A percentile compares a stretch with the other conserved stretches of the same genome.
phyloP scores from a whole-genome alignment of 1,139 yeast species.

The Yamadazyma aaseri region DNA sequence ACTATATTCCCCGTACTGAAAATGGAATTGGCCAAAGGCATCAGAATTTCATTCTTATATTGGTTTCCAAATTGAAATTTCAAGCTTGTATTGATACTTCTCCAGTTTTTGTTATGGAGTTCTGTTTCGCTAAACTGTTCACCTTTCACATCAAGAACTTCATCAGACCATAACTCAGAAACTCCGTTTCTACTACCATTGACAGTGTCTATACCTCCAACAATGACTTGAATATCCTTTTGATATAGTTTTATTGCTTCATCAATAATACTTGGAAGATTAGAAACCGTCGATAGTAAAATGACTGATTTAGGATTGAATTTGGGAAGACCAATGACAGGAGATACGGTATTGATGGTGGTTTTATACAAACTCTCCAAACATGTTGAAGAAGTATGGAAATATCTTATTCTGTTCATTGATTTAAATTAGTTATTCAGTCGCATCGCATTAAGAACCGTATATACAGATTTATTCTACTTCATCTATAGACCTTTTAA shows the following conservation, averaged over 20 bases:
- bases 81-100: constrained; percentile 26
- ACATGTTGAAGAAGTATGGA: constrained; percentile 3
- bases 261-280: constrained; percentile 33
- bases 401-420: constrained; percentile 5
- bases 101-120: constrained; percentile 34
- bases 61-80: constrained; percentile 18
- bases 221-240: constrained; percentile 38
- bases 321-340: constrained; percentile 13
- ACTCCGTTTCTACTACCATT: constrained; percentile 43
- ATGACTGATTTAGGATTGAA: constrained; percentile 25
- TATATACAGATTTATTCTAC: constrained; percentile 10
- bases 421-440: neutral
- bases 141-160: constrained; percentile 20
- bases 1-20: constrained; percentile 37
- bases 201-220: constrained; percentile 51
- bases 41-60: constrained; percentile 16
- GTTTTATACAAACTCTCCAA: constrained; percentile 13
- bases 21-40: constrained; percentile 40
- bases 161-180: constrained; percentile 49
- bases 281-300: constrained; percentile 44
- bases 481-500: constrained; percentile 14
- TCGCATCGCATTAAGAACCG: constrained; percentile 3
- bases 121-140: constrained; percentile 24
- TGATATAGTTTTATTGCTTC: constrained; percentile 29
- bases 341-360: constrained; percentile 20